Evolutionary conservation across 805 yeast species (phyloP), one percentile per base, ranked within the genome.

Genomic region (Sugiyamaella mastotermitis): DNA sequence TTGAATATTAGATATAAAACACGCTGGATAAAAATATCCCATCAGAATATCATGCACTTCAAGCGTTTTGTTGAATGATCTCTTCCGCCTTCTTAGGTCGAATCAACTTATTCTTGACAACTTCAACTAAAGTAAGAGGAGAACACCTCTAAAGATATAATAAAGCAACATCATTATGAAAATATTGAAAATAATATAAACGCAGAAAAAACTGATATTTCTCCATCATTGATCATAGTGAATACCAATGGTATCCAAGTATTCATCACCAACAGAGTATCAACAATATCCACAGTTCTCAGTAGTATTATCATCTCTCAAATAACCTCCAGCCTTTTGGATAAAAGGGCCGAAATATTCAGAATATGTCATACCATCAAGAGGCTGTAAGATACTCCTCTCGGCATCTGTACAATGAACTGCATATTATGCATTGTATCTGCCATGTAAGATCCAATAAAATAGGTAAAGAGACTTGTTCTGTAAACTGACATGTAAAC

Each of bases 401-500:
- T 82, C 90, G n/a, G 48, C 45, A 1, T 41, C 45, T 5, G 60
- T 45, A 57, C 88, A 81, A 10, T 41, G 50, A 9, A 83, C 26
- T 58, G 54, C 45, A 72, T 65, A 26, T 67, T 70, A 47, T 79
- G 79, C 48, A 70, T 61, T 36, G 70, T 66, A 21, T 55, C 60
- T 18, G 62, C 66, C 31, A 78, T 63, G 44, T 80, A 64, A 37
- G 74, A 66, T 46, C 74, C 76, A 41, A 83, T 64, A 56, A 80
- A 74, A 54, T 84, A 84, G 1, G 90, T 81, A 60, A 72, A 71
- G 4, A 69, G 94, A 18, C 84, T 78, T 15, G 68, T 69, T 48
- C 81, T 72, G 72, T 82, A 79, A 87, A 84, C 81, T 57, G 81
- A 84, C 33, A 73, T 76, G 94, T 94, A 84, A 66, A 84, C 84